Conservation (phyloP, 352 stramenopile species). For the Globisporangium megalacanthum region DNA sequence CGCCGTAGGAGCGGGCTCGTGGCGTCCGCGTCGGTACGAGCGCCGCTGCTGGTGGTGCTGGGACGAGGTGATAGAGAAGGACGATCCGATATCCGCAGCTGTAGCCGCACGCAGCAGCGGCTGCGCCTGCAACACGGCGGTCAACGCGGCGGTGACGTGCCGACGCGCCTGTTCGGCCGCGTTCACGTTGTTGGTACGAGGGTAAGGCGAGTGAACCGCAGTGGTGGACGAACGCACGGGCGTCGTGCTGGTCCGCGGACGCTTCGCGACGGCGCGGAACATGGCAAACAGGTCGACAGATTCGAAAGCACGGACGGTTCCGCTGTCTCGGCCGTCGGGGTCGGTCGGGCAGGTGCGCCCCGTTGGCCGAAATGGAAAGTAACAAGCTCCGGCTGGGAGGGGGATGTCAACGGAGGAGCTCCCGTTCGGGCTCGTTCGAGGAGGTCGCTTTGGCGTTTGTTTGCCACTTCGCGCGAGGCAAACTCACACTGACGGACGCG, state of each 20-base stretch:
- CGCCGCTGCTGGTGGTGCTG: not conserved
- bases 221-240: not conserved
- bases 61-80: not conserved
- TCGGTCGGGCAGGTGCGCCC: slow-evolving; percentile 1
- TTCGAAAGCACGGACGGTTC: too few species aligned
- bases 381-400: not conserved
- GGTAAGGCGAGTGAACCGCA: not conserved
- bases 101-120: slow-evolving; percentile 2
- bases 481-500: not conserved
- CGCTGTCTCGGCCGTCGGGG: too few species aligned
- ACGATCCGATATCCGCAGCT: slow-evolving; percentile 5
- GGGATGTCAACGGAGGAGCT: too few species aligned
- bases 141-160: slow-evolving; percentile 6
- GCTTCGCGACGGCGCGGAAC: slow-evolving; percentile 9
- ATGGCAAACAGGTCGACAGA: not conserved
- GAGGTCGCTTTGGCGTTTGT: too few species aligned
- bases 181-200: too few species aligned
- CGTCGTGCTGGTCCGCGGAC: slow-evolving; percentile 4
- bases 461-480: not conserved
- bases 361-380: slow-evolving; percentile 18
- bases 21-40: not conserved
- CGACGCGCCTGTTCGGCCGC: slow-evolving; percentile 1
- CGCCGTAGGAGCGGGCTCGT: not conserved
- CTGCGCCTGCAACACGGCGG: slow-evolving; percentile 4
- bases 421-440: too few species aligned